phyloP scores from a whole-genome alignment of 2,329 filamentous ascomycete species.

The Xylaria sp. region DNA sequence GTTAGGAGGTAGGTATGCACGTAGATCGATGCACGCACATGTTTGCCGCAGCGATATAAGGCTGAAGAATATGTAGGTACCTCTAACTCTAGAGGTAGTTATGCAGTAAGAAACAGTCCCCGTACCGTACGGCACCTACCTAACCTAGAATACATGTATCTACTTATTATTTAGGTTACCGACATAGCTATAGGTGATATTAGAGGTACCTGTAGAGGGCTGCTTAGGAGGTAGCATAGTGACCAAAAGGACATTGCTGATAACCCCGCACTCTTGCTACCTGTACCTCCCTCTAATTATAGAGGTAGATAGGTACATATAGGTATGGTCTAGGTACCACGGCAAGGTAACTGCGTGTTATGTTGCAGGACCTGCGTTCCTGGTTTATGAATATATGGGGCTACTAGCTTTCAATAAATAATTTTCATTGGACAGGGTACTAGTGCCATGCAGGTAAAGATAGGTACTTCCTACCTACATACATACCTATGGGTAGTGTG shows the following conservation, averaged over 20 bases:
- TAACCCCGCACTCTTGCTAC: conserved; percentile 3
- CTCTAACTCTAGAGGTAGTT: too few species aligned
- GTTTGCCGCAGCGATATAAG: too few species aligned
- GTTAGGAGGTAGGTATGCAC: too few species aligned
- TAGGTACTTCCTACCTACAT: neutral
- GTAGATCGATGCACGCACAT: too few species aligned
- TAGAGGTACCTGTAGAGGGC: neutral
- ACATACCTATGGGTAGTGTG: neutral
- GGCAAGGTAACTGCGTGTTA: neutral
- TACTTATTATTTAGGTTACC: too few species aligned
- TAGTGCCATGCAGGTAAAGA: conserved; percentile 12
- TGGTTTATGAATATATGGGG: conserved; percentile 17
- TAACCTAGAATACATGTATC: too few species aligned
- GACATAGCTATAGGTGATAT: neutral
- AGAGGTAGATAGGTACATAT: neutral
- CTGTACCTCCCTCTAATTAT: neutral
- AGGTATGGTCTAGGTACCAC: too few species aligned
- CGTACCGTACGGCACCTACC: neutral
- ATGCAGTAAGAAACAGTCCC: too few species aligned
- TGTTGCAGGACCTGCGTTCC: neutral
- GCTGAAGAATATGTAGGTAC: too few species aligned
- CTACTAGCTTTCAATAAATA: neutral
- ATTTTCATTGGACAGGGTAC: conserved; percentile 21
- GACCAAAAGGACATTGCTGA: neutral
- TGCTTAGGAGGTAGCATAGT: neutral